Evolutionary conservation across 2,329 filamentous ascomycete genomes (phyloP).

Genomic region (Exutisphaerella laricina): DNA sequence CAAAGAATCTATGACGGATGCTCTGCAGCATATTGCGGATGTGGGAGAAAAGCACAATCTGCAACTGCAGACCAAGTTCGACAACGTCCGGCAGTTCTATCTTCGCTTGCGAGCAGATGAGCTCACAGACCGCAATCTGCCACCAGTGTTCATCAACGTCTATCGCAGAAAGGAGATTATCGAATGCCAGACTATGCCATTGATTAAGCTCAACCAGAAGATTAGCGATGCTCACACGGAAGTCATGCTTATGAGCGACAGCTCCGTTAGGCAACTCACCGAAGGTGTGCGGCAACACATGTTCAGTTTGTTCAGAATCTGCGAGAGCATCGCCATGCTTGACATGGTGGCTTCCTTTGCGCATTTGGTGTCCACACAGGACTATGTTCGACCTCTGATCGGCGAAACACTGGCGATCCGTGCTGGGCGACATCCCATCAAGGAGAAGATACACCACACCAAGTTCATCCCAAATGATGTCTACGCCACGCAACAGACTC

Average conservation of each 20-base stretch:
- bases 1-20: conserved; percentile 78
- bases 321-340: conserved; percentile 77
- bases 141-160: conserved; percentile 70
- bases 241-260: conserved; percentile 73
- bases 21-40: conserved; percentile 62
- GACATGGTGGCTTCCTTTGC: conserved; percentile 65
- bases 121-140: conserved; percentile 55
- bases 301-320: conserved; percentile 71
- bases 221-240: conserved; percentile 79
- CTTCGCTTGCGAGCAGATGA: conserved; percentile 60
- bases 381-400: conserved; percentile 65
- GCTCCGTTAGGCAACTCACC: conserved; percentile 66
- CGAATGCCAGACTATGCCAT: conserved; percentile 79
- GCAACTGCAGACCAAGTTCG: conserved; percentile 64
- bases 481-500: conserved; percentile 70
- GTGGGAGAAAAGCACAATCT: conserved; percentile 57
- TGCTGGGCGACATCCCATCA: conserved; percentile 69
- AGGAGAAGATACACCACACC: conserved; percentile 64
- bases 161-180: conserved; percentile 66
- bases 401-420: conserved; percentile 66
- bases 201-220: conserved; percentile 70
- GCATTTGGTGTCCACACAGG: conserved; percentile 61
- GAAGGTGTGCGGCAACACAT: conserved; percentile 65
- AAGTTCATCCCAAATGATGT: conserved; percentile 85
- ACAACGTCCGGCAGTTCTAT: conserved; percentile 73